phyloP scores from a whole-genome alignment of 176 grass and related monocot species.

The Olyra latifolia region DNA sequence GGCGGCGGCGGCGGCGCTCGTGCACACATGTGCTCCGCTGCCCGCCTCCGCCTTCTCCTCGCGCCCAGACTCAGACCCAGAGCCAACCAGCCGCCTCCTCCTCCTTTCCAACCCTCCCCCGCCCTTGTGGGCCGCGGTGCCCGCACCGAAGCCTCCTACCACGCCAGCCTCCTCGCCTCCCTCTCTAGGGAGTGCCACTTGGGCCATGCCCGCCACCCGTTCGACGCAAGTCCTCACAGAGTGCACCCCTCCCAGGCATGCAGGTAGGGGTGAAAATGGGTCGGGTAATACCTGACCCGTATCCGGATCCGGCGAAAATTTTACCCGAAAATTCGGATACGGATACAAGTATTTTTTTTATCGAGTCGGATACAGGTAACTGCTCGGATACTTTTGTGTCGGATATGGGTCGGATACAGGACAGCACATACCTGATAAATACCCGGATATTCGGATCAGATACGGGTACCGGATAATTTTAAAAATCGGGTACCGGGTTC shows the following conservation, averaged over 20 bases:
- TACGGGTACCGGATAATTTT: too few species aligned
- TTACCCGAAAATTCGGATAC: too few species aligned
- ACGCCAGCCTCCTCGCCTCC: slow-evolving; percentile 33
- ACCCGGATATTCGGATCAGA: too few species aligned
- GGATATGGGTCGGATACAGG: too few species aligned
- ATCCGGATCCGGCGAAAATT: too few species aligned
- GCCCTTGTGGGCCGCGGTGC: background rate
- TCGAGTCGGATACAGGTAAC: too few species aligned
- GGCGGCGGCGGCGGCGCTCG: background rate
- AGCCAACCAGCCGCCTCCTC: background rate
- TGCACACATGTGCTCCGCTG: slow-evolving; percentile 31
- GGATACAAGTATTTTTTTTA: too few species aligned
- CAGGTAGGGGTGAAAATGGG: too few species aligned
- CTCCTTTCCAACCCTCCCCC: background rate
- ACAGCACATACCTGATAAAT: too few species aligned
- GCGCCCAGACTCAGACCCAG: background rate
- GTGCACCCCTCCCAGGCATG: background rate
- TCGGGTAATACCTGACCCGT: too few species aligned
- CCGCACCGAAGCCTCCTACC: slow-evolving; percentile 10
- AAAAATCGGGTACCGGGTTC: too few species aligned
- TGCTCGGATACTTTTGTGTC: too few species aligned
- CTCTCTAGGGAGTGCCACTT: slow-evolving; percentile 29
- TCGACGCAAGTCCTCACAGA: slow-evolving; percentile 32
- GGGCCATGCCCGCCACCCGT: slow-evolving; percentile 15
- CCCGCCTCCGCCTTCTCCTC: background rate